Evolutionary conservation across 192 early-diverging fungal species (phyloP), one percentile per base, ranked within the genome.

Genomic region (Coemansia sp.): DNA sequence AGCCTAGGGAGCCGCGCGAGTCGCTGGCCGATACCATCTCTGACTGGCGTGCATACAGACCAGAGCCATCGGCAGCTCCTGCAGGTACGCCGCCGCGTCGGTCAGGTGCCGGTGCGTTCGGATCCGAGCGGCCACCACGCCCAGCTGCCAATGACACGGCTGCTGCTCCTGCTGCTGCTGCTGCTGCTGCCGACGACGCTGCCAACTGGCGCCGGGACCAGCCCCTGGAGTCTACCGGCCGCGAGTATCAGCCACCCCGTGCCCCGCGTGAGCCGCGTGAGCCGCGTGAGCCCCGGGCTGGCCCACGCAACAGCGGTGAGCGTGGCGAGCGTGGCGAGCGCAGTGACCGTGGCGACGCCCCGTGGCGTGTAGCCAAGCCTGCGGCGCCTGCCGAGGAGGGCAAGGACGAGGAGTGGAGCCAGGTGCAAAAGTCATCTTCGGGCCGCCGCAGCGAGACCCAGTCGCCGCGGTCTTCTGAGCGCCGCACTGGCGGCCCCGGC

Each of bases 321-420:
- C 22, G 22, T 28, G 22, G 22, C 22, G 22, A 28, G 22, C 22
- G 22, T 28, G 22, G 22, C 22, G 22, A 28, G 22, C 22, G 62
- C 45, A 17, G 52, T n/a, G 17, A 35, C 37, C 1, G 52, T 53
- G 4, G 34, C 58, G 55, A 58, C 54, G 53, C 45, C 51, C 45
- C n/a, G 63, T 53, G 22, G 62, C 43, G 22, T 32, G 63, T 15
- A 15, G 33, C 32, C 63, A 41, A 57, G 65, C 55, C 65, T 51
- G 56, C 61, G 17, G n/a, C 18, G 22, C 14, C 37, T 8, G 63
- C 45, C 28, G 45, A 63, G 12, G 66, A 5, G 20, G 62, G 34
- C 38, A 59, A 64, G 48, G 74, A 53, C 8, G 70, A 76, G 1
- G 79, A 71, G 18, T 79, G 76, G 76, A 79, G 71, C 76, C 76